Base-by-base conservation (phyloP, 345 rosid genomes). In the Anacardium occidentale region DNA sequence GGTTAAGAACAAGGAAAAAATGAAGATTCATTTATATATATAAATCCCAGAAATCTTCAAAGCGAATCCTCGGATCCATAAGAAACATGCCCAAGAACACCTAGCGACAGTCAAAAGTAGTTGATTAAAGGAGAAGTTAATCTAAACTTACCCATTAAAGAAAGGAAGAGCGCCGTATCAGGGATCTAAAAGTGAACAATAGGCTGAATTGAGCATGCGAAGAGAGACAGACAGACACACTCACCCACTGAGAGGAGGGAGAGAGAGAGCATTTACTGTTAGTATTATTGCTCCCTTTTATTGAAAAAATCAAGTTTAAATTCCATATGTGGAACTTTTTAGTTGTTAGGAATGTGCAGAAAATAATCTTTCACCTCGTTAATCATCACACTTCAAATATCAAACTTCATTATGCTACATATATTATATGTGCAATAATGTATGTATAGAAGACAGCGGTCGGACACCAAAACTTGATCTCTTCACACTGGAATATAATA, bases 371-470 rank as follows among this genome's bases (percentile, higher is more conserved):
- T 20, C 56, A 65, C 25, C 25, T 24, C 54, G 24, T 57, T 18
- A 17, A 37, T 57, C 63, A 57, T 26, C 26, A 56, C 45, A 47
- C 73, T 80, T 66, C 64, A 76, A 70, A 74, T 64, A 37, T 72
- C 75, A 50, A 42, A 56, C 26, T 69, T 50, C 29, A 14, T 37
- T 74, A 34, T 58, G 42, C 25, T 14, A 69, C 21, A 51, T 29
- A 75, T 37, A 22, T 29, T 29, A 25, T 53, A 60, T 37, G 20
- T 3, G 10, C 67, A 59, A 26, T 70, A 50, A 29, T 70, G 32
- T 24, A 17, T 68, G 44, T 65, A 55, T 63, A 18, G 78, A 62
- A 77, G 80, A 80, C 78, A 61, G 62, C 52, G 71, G 81, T 74
- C 83, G 75, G 74, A 66, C 54, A 54, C 62, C 55, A 7, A 37